These are phyloP conservation scores for Cyberlindnera saturnus DNA, from an alignment of 805 yeast genomes.

Conservation along the genomic window DNA sequence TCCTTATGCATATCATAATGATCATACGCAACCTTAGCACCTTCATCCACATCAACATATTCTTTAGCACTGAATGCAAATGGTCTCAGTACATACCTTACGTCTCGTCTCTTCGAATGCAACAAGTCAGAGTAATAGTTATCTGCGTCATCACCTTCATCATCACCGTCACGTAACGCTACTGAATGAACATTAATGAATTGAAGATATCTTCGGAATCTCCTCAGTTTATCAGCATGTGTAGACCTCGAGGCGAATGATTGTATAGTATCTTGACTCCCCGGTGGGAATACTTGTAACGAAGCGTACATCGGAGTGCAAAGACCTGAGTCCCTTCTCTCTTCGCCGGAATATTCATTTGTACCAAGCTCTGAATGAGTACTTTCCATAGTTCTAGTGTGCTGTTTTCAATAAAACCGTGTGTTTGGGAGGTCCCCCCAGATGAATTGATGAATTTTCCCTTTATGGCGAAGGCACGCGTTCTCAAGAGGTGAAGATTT, in stretches of 20 bases:
- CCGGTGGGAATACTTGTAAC: conserved; percentile 1
- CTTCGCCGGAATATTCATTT: not conserved
- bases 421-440: too few species aligned
- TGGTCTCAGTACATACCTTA: conserved; percentile 5
- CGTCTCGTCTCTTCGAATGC: conserved; percentile 6
- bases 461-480: too few species aligned
- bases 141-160: conserved; percentile 11
- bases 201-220: conserved; percentile 12
- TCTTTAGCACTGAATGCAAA: conserved; percentile 4
- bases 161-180: conserved; percentile 8
- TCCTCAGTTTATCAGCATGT: conserved; percentile 11
- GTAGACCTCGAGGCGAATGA: conserved; percentile 2
- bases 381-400: too few species aligned
- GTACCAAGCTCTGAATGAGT: not conserved
- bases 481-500: not conserved
- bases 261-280: not conserved
- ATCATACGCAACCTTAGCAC: conserved; percentile 7
- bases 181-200: conserved; percentile 4
- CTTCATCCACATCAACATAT: conserved; percentile 6
- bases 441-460: too few species aligned
- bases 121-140: conserved; percentile 12
- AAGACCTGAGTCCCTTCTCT: conserved; percentile 5
- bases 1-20: conserved; percentile 14
- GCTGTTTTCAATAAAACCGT: too few species aligned
- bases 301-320: conserved; percentile 1